Percentiles rank a stretch among this genome's conserved stretches.
Conservation (phyloP, 805 yeast genomes). For the Debaryomyces castellii region DNA sequence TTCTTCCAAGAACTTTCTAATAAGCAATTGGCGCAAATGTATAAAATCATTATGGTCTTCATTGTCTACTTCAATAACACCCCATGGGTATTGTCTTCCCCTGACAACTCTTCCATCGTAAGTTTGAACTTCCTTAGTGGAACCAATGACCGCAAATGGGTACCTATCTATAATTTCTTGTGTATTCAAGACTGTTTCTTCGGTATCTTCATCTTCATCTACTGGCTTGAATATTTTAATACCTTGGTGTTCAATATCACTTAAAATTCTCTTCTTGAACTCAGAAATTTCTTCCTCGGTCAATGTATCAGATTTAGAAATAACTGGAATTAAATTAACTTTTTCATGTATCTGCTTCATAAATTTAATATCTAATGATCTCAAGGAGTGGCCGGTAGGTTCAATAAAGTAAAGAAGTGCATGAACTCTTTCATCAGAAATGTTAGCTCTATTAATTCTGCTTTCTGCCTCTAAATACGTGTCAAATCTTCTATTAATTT, state of each 20-base stretch:
- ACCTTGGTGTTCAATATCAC: conserved; percentile 72
- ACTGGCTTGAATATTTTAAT: conserved; percentile 77
- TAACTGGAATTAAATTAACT: conserved; percentile 90
- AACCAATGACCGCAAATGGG: conserved; percentile 95
- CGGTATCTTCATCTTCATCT: conserved; percentile 78
- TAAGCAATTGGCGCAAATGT: conserved; percentile 80
- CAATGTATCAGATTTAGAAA: conserved; percentile 91
- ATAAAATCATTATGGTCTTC: conserved; percentile 91
- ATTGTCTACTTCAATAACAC: conserved; percentile 91
- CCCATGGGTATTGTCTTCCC: conserved; percentile 97
- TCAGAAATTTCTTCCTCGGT: conserved; percentile 78
- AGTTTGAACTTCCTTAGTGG: conserved; percentile 67
- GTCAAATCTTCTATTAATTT: conserved; percentile 83
- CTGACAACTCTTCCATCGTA: conserved; percentile 79
- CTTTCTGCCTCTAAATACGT: conserved; percentile 87
- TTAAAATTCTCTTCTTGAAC: conserved; percentile 75
- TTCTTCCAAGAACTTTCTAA: conserved; percentile 91
- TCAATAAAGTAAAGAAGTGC: conserved; percentile 92
- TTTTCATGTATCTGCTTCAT: conserved; percentile 86
- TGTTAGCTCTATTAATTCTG: conserved; percentile 67
- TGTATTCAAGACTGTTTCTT: conserved; percentile 69
- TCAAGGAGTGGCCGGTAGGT: conserved; percentile 94
- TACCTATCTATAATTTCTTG: conserved; percentile 64
- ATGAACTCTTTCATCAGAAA: conserved; percentile 83
- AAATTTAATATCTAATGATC: conserved; percentile 83